Base-by-base conservation (phyloP, 768 basidiomycete species). In the Imleria badia region DNA sequence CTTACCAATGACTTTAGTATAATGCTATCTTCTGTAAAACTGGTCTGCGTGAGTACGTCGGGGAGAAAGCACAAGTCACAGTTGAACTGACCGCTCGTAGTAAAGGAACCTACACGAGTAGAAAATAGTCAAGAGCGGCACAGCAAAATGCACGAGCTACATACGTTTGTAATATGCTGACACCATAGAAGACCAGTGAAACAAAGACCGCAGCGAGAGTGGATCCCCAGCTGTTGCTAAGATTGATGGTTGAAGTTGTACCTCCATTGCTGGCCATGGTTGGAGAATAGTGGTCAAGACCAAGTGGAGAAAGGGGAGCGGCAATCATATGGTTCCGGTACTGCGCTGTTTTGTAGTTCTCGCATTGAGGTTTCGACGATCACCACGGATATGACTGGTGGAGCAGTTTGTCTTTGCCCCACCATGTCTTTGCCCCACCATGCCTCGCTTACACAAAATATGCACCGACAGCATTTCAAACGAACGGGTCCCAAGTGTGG, bases 101-200 rank as follows among this genome's bases (percentile, higher is more conserved):
- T 67, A 66, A 22, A 67, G 53, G 40, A 67, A 65, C 14, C 65
- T 66, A 36, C 20, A 35, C 12, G n/a, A 30, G 36, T 29, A 40
- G 19, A n/a, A 45, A 20, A 15, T 19, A 35, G 46, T 48, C 6
- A 43, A 19, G 8, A 56, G 7, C 23, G 26, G 22, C 14, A 5
- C 22, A 29, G 14, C 19, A 39, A 42, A 43, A 44, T 12, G 33
- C 26, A 34, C 12, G 10, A 12, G n/a, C n/a, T 19, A 52, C 64
- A 26, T 42, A 66, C 64, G 61, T 65, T 52, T 66, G 64, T 19
- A 63, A 42, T 60, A 65, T 58, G 47, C 65, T 65, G 52, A 65
- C 20, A 12, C 64, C 59, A 52, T 66, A 66, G n/a, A 67, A 45
- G 35, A 61, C 39, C 5, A 66, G 47, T 30, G 67, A 63, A 29